phyloP scores from a whole-genome alignment of 192 early-diverging fungal species.

The Funneliformis geosporum region DNA sequence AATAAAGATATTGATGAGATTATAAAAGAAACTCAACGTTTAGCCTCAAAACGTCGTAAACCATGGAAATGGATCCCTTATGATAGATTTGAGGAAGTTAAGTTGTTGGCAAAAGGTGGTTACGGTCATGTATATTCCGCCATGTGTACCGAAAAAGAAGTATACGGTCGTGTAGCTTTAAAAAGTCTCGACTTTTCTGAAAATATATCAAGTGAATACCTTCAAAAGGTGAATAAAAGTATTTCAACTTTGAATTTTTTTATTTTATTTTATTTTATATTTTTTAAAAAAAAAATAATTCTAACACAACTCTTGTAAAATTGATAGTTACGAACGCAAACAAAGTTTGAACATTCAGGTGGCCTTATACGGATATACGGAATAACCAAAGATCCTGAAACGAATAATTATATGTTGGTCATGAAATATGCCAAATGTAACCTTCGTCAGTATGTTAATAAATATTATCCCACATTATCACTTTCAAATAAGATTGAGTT shows the following conservation, averaged over 20 bases:
- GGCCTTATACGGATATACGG: not conserved
- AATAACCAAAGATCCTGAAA: not conserved
- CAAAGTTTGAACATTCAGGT: not conserved
- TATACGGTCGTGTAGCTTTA: not conserved
- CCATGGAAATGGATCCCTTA: slow-evolving; percentile 6
- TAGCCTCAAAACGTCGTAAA: not conserved
- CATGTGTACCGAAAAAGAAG: not conserved
- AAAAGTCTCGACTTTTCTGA: not conserved
- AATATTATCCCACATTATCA: not conserved
- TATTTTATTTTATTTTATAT: no score
- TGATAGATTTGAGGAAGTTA: not conserved
- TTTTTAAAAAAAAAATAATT: no score
- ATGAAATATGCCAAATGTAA: slow-evolving; percentile 14
- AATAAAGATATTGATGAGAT: not conserved
- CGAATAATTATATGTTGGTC: slow-evolving; percentile 16
- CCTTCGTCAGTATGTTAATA: not conserved
- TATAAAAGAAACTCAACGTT: slow-evolving; percentile 8
- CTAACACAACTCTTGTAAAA: no score
- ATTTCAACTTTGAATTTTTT: no score
- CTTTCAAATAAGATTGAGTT: not conserved
- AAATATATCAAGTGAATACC: not conserved
- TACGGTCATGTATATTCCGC: not conserved
- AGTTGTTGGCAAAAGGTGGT: not conserved
- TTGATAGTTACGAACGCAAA: not conserved
- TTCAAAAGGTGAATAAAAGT: not conserved